A percentile compares a stretch with the other conserved stretches of the same genome.
Evolutionary conservation across 306 rosid species (phyloP).

Genomic region (Vigna unguiculata): DNA sequence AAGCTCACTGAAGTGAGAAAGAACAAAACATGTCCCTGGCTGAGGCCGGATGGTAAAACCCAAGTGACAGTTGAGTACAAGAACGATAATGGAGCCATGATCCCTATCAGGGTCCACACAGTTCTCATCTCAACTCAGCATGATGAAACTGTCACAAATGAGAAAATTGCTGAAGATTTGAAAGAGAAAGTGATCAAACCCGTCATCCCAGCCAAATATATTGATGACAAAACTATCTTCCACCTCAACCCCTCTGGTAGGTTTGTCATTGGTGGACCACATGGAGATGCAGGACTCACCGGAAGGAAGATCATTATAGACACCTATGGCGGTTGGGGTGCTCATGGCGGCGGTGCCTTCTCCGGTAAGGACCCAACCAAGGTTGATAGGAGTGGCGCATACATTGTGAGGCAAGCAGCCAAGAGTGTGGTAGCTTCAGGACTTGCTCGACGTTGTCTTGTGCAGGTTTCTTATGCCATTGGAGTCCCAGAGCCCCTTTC

Average conservation of each 20-base stretch:
- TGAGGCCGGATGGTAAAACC: slow-evolving; percentile 90
- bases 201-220: slow-evolving; percentile 68
- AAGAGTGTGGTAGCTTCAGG: slow-evolving; percentile 85
- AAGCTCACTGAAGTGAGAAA: slow-evolving; percentile 85
- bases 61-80: slow-evolving; percentile 87
- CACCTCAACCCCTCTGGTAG: slow-evolving; percentile 85
- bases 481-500: slow-evolving; percentile 86
- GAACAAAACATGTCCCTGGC: slow-evolving; percentile 78
- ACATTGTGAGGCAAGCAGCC: slow-evolving; percentile 84
- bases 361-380: slow-evolving; percentile 91
- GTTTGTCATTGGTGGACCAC: slow-evolving; percentile 88
- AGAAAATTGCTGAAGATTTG: slow-evolving; percentile 67
- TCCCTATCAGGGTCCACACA: slow-evolving; percentile 80
- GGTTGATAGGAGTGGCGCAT: slow-evolving; percentile 87
- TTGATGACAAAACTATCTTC: slow-evolving; percentile 80
- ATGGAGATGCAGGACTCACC: slow-evolving; percentile 90
- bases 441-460: slow-evolving; percentile 75
- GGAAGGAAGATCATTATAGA: slow-evolving; percentile 88
- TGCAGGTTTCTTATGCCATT: slow-evolving; percentile 90
- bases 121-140: slow-evolving; percentile 89
- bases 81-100: slow-evolving; percentile 82
- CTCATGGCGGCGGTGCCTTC: slow-evolving; percentile 92
- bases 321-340: slow-evolving; percentile 94
- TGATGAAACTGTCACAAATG: slow-evolving; percentile 74
- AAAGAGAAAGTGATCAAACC: slow-evolving; percentile 83